phyloP scores from a whole-genome alignment of 1,284 basidiomycete genomes.

The Mycena citricolor region DNA sequence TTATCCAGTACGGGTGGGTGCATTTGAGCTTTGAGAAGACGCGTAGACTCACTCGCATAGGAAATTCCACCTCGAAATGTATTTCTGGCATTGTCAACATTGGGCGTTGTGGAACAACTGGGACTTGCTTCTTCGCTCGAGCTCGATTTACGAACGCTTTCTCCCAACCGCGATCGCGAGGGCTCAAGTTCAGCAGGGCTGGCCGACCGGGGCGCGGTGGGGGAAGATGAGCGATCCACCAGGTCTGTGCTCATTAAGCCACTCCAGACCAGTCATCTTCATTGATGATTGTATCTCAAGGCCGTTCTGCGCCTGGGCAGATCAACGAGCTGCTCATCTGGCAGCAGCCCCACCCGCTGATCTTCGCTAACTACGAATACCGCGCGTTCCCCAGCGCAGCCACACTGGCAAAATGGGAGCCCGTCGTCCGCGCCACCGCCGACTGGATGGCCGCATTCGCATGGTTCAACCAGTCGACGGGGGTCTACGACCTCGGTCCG shows the following conservation, averaged over 20 bases:
- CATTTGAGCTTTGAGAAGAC: neutral
- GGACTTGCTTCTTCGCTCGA: constrained; percentile 49
- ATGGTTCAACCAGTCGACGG: constrained; percentile 47
- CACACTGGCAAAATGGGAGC: constrained; percentile 50
- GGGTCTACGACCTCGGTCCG: constrained; percentile 55
- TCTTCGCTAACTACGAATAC: constrained; percentile 60
- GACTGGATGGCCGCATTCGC: constrained; percentile 62
- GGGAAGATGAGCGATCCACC: constrained; percentile 64
- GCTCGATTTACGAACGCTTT: constrained; percentile 47
- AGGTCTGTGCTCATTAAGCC: constrained; percentile 25
- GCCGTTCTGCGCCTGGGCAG: constrained; percentile 55
- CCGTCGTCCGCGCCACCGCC: constrained; percentile 51
- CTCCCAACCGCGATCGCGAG: constrained; percentile 46
- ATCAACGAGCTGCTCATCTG: constrained; percentile 65
- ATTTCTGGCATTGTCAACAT: constrained; percentile 59
- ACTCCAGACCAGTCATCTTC: neutral
- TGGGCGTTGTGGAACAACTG: constrained; percentile 64
- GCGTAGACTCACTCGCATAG: constrained; percentile 19
- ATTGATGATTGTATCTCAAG: neutral
- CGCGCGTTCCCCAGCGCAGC: constrained; percentile 40
- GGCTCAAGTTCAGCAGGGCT: constrained; percentile 51
- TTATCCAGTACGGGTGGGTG: constrained; percentile 35
- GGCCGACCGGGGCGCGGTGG: constrained; percentile 54
- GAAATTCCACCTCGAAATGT: constrained; percentile 66
- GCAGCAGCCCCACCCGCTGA: constrained; percentile 59